Evolutionary conservation across 192 early-diverging fungal species (phyloP).

Genomic region (Linnemannia hyalina): DNA sequence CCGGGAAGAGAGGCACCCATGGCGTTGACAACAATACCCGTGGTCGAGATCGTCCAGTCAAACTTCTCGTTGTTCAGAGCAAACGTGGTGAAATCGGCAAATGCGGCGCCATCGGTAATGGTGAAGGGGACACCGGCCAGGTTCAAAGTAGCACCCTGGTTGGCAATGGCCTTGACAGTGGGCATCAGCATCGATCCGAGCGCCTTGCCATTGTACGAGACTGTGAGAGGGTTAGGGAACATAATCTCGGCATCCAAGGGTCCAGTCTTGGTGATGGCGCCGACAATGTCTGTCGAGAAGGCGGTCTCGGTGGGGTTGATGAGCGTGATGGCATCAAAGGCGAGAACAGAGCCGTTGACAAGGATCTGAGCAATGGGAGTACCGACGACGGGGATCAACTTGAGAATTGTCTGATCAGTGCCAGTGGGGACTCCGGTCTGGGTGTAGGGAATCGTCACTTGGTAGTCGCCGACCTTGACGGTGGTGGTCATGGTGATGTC

Average conservation of each 20-base stretch:
- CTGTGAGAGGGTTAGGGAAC: conserved; percentile 58
- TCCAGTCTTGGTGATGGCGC: conserved; percentile 62
- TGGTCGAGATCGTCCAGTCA: conserved; percentile 59
- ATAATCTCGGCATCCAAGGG: conserved; percentile 62
- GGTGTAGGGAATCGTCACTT: conserved; percentile 42
- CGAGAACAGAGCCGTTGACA: conserved; percentile 46
- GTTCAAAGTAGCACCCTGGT: conserved; percentile 57
- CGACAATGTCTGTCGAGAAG: conserved; percentile 57
- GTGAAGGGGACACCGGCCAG: conserved; percentile 40
- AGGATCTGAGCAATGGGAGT: conserved; percentile 64
- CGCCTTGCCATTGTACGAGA: conserved; percentile 53
- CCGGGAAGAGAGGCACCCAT: conserved; percentile 60
- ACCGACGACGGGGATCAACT: conserved; percentile 61
- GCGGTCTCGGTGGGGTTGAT: conserved; percentile 40
- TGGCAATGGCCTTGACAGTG: conserved; percentile 45
- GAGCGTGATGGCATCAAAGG: conserved; percentile 53
- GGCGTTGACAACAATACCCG: conserved; percentile 55
- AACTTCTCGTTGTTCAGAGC: conserved; percentile 60
- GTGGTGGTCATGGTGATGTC: conserved; percentile 56
- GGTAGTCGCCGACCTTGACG: conserved; percentile 61
- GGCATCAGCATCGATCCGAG: conserved; percentile 60
- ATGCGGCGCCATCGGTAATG: conserved; percentile 41
- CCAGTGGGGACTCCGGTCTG: conserved; percentile 57
- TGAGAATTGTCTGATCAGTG: conserved; percentile 31
- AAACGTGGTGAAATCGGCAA: conserved; percentile 57